Evolutionary conservation across 108 stramenopile genomes (phyloP), one percentile per base, ranked within the genome.

Genomic region (Schizochytrium sp.): DNA sequence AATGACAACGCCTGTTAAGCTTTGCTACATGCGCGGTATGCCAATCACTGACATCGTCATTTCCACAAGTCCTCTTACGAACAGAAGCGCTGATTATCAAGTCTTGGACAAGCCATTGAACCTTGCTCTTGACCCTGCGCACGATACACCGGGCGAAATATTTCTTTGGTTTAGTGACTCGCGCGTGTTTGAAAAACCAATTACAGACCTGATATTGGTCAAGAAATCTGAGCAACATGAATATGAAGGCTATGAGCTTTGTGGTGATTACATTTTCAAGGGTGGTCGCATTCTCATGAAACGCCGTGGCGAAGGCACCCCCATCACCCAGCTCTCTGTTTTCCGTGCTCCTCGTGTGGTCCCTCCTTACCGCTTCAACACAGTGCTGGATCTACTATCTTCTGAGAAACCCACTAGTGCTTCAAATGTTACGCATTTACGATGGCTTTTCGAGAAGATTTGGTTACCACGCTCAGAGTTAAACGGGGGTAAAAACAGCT

Each of bases 1-100:
- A 12, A 10, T 53, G 47, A 83, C 76, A 5, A 83, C 76, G 28
- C 76, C 76, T 5, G 76, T 83, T 13, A 83, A 42, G 76, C 76
- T 83, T 83, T 83, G 76, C 76, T 83, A 83, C 76, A 83, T 55
- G 76, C 76, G 76, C 12, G 76, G 76, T 10, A 83, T 83, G 76
- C 76, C 76, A 17, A 40, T 83, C 2, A 83, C 76, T 10, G 76
- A 83, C 28, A 53, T 83, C 28, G 10, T 83, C 17, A 50, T 83
- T 2, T 0, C 76, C 50, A 10, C 47, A 3, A 17, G 17, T 1
- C 76, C 76, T n/a, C 76, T 28, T 5, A 38, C 13, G 15, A 49
- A 83, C 50, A 13, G 40, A 40, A 3, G 5, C 1, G 76, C 76
- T 5, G 76, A 83, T 8, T 83, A 83, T 40, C 76, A 83, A 53